Percentiles rank a stretch among this genome's conserved stretches.
Evolutionary conservation across 2,329 filamentous ascomycete species (phyloP).

Genomic region (Sclerotinia trifoliorum): DNA sequence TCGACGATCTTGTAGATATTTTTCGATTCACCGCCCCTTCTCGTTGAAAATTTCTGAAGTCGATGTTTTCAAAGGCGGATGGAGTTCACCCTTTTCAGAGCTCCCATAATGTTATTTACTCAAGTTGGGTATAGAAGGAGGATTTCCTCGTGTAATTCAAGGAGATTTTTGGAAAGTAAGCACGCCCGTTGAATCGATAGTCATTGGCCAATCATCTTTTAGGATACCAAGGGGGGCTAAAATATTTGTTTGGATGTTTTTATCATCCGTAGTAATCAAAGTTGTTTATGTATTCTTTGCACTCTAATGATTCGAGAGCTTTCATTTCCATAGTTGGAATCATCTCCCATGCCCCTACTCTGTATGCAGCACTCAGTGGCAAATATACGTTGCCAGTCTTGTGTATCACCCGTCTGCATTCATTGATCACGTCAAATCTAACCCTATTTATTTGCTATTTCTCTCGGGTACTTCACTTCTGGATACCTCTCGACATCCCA

Average conservation of each 20-base stretch:
- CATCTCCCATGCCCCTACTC: background rate
- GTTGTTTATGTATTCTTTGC: background rate
- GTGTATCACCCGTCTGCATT: constrained; percentile 8
- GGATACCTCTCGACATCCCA: background rate
- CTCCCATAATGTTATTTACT: background rate
- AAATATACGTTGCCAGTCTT: background rate
- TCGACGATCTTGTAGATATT: background rate
- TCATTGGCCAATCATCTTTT: background rate
- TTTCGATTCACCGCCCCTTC: background rate
- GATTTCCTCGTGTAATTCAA: background rate
- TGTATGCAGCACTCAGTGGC: constrained; percentile 4
- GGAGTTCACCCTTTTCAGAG: background rate
- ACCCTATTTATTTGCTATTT: background rate
- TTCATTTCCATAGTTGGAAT: background rate
- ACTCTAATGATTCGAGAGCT: background rate
- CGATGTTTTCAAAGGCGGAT: background rate
- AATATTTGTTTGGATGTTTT: background rate
- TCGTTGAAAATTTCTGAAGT: background rate
- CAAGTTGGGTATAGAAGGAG: constrained; percentile 12
- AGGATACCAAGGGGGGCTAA: too few relatives aligned
- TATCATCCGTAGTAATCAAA: background rate
- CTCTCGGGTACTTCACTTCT: background rate
- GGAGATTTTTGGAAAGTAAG: background rate
- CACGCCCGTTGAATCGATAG: constrained; percentile 3
- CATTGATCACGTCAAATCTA: background rate